A percentile compares a stretch with the other conserved stretches of the same genome.
These are phyloP conservation scores for Elsinoe fawcettii DNA, from an alignment of 2,329 filamentous ascomycete genomes.

Conservation along the genomic window DNA sequence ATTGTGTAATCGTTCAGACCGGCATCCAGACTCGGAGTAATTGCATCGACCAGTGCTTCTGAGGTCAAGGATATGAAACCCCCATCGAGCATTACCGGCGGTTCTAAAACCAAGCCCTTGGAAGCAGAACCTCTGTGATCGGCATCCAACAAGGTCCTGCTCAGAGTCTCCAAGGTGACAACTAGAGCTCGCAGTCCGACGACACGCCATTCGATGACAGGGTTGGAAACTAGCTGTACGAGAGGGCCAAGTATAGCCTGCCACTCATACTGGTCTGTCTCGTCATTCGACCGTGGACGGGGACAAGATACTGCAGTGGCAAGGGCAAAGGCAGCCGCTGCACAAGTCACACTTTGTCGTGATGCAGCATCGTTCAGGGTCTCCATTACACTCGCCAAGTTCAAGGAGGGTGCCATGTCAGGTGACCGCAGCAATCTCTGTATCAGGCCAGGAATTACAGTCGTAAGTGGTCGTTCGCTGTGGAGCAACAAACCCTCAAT, in stretches of 20 bases:
- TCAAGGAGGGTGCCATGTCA: neutral
- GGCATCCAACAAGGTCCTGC: neutral
- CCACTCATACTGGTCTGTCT: slow-evolving; percentile 18
- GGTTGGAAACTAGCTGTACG: slow-evolving; percentile 22
- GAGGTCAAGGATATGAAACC: neutral
- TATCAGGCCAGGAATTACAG: neutral
- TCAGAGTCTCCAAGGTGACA: slow-evolving; percentile 20
- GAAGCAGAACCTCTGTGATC: neutral
- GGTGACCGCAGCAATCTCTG: neutral
- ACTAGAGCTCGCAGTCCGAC: slow-evolving; percentile 35
- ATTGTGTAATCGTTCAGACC: slow-evolving; percentile 84
- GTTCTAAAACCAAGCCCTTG: neutral
- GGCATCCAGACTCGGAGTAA: slow-evolving; percentile 22
- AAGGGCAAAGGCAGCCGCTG: neutral
- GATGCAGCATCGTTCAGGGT: neutral
- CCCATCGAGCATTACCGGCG: neutral
- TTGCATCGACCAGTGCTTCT: neutral
- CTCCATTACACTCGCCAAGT: neutral
- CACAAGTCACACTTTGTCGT: neutral
- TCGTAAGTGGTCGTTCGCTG: neutral
- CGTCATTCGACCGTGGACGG: slow-evolving; percentile 7
- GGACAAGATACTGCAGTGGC: neutral
- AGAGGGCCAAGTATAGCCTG: slow-evolving; percentile 29
- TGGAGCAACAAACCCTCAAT: neutral
- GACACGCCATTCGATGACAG: slow-evolving; percentile 39